phyloP scores from a whole-genome alignment of 371 early-diverging fungal species.

The Polyrhizophydium stewartii region DNA sequence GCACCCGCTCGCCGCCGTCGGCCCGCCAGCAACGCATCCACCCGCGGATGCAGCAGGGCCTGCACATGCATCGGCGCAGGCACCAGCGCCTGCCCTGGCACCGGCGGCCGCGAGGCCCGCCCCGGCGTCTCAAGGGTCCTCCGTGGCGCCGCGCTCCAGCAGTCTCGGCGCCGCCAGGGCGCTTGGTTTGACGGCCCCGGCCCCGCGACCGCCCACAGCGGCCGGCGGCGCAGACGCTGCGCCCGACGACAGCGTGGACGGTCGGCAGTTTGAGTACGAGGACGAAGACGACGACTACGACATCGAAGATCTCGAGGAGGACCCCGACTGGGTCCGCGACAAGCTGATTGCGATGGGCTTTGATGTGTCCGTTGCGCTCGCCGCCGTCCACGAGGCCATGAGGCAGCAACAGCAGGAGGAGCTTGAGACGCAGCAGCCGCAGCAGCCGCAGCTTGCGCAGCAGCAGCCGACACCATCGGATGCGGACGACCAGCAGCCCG shows the following conservation, averaged over 20 bases:
- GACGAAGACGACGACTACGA: too few species aligned
- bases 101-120: too few species aligned
- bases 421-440: too few species aligned
- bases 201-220: not conserved
- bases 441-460: too few species aligned
- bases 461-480: not conserved
- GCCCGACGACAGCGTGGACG: not conserved
- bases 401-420: not conserved
- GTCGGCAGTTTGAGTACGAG: too few species aligned
- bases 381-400: conserved; percentile 1
- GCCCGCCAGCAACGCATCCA: too few species aligned
- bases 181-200: too few species aligned
- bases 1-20: too few species aligned
- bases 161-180: too few species aligned
- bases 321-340: conserved; percentile 1
- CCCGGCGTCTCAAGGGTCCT: too few species aligned
- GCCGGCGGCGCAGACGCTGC: not conserved
- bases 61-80: not conserved
- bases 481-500: not conserved
- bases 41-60: not conserved
- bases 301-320: not conserved
- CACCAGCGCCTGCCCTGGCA: too few species aligned
- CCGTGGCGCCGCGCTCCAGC: too few species aligned
- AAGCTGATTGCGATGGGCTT: conserved; percentile 2
- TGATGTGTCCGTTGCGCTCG: not conserved